Evolutionary conservation across 352 stramenopile species (phyloP), one percentile per base, ranked within the genome.

Genomic region (Phytophthora nicotianae): DNA sequence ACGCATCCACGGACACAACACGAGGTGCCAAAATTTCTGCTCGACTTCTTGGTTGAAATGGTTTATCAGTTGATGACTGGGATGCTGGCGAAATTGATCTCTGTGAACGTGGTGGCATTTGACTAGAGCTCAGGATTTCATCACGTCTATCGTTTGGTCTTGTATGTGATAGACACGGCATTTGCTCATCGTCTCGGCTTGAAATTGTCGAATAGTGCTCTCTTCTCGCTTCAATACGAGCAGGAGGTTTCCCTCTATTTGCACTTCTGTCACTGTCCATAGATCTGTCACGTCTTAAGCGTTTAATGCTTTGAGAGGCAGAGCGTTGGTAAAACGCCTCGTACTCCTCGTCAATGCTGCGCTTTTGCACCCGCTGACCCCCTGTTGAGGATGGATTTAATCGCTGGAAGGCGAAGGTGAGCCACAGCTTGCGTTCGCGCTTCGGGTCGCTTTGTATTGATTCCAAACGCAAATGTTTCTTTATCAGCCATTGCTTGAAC

Each of bases 261-360:
- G 37, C 24, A 64, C 46, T 54, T 49, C 27, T 47, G 38, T 57
- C 60, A 2, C 8, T 40, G 9, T 63, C 60, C 35, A 49, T 51
- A 2, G 51, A 61, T 16, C 10, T 49, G 19, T 45, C 21, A 42
- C 52, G 16, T n/a, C 51, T 42, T 23, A 45, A 27, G 14, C 59
- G 59, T 37, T 62, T 62, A 5, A 51, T 32, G 4, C 41, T 49
- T 41, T 43, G 42, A 21, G 33, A 51, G 14, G 62, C 33, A 20
- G 29, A 50, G 4, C 35, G 47, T 24, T 46, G 40, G 9, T 65
- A 57, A 10, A 63, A 62, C 17, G 4, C 47, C 17, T 65, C 62
- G 17, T 56, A 65, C n/a, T 61, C 55, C 21, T 45, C 33, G 19
- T 65, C 48, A 16, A 65, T 32, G 20, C 32, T 65, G 59, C 59